These are phyloP conservation scores for Geotrichum phurueaensis DNA, from an alignment of 1,139 yeast genomes.

Conservation along the genomic window DNA sequence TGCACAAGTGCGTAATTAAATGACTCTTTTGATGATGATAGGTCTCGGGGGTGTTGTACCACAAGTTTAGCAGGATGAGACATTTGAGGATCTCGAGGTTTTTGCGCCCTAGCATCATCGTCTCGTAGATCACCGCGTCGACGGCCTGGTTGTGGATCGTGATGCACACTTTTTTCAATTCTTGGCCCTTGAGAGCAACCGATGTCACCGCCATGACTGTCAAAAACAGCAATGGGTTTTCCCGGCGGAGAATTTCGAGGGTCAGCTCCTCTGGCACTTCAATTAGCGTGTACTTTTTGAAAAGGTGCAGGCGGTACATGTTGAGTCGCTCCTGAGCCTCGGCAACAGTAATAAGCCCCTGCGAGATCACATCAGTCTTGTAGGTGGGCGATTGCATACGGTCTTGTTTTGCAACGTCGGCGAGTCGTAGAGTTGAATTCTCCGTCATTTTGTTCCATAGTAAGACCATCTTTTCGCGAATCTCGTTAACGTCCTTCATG, in stretches of 20 bases:
- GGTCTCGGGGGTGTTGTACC: constrained; percentile 83
- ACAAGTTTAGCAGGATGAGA: constrained; percentile 54
- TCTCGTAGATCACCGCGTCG: constrained; percentile 53
- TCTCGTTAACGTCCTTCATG: constrained; percentile 20
- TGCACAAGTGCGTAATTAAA: constrained; percentile 57
- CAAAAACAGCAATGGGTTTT: constrained; percentile 57
- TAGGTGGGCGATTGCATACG: constrained; percentile 24
- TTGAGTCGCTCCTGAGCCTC: constrained; percentile 32
- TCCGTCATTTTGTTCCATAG: constrained; percentile 32
- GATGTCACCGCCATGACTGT: constrained; percentile 61
- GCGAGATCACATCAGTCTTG: constrained; percentile 32
- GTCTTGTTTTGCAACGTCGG: constrained; percentile 22
- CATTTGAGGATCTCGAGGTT: constrained; percentile 62
- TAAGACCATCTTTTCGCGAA: constrained; percentile 30
- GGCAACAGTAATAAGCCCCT: constrained; percentile 32
- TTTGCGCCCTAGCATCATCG: constrained; percentile 66
- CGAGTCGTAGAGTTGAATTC: constrained; percentile 26
- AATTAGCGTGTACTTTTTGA: constrained; percentile 47
- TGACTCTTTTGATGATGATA: constrained; percentile 75
- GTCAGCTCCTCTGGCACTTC: constrained; percentile 43
- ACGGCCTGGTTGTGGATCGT: constrained; percentile 13
- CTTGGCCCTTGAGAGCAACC: constrained; percentile 33
- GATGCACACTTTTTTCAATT: constrained; percentile 7
- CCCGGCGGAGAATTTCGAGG: constrained; percentile 44
- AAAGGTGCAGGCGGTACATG: constrained; percentile 28